Percentiles rank a stretch among this genome's conserved stretches.
These are phyloP conservation scores for Arachis hypogaea DNA, from an alignment of 306 rosid species.

Conservation along the genomic window DNA sequence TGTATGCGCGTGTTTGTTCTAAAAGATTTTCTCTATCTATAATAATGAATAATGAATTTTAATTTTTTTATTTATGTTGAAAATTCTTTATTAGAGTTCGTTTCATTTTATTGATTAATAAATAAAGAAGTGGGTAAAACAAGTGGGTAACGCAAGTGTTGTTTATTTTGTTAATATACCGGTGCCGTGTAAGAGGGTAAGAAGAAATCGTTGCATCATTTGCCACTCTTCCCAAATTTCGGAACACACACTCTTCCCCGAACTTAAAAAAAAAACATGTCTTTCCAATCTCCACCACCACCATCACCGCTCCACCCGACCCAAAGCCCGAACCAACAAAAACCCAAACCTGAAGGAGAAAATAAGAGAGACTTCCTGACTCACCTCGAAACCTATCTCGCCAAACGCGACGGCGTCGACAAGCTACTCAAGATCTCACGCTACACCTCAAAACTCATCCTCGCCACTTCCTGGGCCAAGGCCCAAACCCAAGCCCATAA, in stretches of 20 bases:
- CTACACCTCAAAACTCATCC: slow-evolving; percentile 72
- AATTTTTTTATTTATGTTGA: too few relatives aligned
- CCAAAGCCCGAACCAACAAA: neutral
- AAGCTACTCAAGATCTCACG: slow-evolving; percentile 87
- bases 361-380: slow-evolving; percentile 55
- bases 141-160: too few relatives aligned
- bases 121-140: too few relatives aligned
- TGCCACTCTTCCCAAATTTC: too few relatives aligned
- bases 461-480: slow-evolving; percentile 58
- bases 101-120: too few relatives aligned
- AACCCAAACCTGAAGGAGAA: slow-evolving; percentile 34
- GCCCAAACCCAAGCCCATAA: slow-evolving; percentile 46
- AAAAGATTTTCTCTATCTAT: too few relatives aligned
- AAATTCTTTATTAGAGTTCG: too few relatives aligned
- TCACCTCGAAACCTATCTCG: slow-evolving; percentile 79
- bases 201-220: too few relatives aligned
- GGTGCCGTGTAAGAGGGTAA: too few relatives aligned
- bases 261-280: neutral
- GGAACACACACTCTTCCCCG: neutral
- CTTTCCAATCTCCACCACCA: neutral
- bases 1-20: too few relatives aligned
- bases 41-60: too few relatives aligned
- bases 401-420: slow-evolving; percentile 94
- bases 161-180: too few relatives aligned
- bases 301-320: neutral